phyloP scores from a whole-genome alignment of 805 yeast genomes.

The Wickerhamiella australiensis region DNA sequence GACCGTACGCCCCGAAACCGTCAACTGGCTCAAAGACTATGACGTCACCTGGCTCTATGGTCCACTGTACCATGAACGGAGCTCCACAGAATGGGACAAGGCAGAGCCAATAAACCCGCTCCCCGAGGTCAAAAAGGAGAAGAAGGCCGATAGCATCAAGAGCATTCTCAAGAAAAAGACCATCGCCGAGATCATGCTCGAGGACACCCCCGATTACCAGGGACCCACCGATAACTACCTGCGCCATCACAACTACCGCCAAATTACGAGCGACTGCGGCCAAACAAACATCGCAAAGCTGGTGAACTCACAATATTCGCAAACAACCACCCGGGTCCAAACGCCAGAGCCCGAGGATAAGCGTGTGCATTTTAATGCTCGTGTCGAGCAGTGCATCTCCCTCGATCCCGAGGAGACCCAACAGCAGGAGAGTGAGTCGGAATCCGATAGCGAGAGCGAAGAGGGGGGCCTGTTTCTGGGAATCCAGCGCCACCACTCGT shows the following conservation, averaged over 20 bases:
- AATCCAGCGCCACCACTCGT: constrained; percentile 32
- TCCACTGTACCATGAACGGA: constrained; percentile 47
- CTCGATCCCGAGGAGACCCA: constrained; percentile 31
- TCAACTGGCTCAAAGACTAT: constrained; percentile 93
- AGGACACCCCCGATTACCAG: constrained; percentile 19
- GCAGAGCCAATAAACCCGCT: constrained; percentile 13
- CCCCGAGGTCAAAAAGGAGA: neutral
- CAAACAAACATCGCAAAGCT: constrained; percentile 25
- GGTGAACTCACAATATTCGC: constrained; percentile 26
- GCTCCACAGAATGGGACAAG: constrained; percentile 7
- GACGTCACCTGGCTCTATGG: constrained; percentile 99
- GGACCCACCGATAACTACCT: constrained; percentile 23
- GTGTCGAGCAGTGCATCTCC: constrained; percentile 90
- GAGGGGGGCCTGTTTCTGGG: constrained; percentile 60
- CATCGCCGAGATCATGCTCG: constrained; percentile 65
- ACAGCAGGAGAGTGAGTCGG: constrained; percentile 10
- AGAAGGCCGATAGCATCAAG: constrained; percentile 34
- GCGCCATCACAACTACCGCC: constrained; percentile 33
- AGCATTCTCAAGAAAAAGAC: constrained; percentile 84
- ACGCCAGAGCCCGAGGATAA: constrained; percentile 30
- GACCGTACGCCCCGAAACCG: constrained; percentile 81
- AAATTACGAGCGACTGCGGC: constrained; percentile 20
- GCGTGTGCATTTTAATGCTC: constrained; percentile 84
- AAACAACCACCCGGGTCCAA: neutral
- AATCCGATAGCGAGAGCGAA: constrained; percentile 38